A percentile compares a stretch with the other conserved stretches of the same genome.
phyloP scores from a whole-genome alignment of 352 stramenopile species.

The Phytophthora sp. region DNA sequence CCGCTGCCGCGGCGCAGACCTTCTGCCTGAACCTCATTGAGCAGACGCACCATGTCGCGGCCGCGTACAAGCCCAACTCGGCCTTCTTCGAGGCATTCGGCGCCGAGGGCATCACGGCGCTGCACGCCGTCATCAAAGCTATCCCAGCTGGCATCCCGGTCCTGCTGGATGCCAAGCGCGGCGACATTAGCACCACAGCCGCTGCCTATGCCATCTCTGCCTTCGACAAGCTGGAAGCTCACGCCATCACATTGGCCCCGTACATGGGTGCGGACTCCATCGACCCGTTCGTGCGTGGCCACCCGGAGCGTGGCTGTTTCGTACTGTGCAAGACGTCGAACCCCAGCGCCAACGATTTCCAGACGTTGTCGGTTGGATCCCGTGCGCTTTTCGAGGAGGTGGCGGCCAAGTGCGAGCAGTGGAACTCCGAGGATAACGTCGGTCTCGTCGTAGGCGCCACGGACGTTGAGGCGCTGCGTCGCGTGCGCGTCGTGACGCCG shows the following conservation, averaged over 20 bases:
- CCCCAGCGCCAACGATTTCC: constrained; percentile 95
- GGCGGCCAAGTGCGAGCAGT: constrained; percentile 89
- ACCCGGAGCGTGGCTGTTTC: constrained; percentile 93
- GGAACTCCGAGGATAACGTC: constrained; percentile 91
- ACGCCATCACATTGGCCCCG: constrained; percentile 97
- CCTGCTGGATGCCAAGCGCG: constrained; percentile 98
- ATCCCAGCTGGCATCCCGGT: constrained; percentile 94
- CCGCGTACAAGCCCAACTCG: constrained; percentile 99
- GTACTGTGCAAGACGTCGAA: constrained; percentile 99
- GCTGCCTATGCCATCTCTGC: constrained; percentile 95
- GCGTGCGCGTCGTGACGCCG: constrained; percentile 84
- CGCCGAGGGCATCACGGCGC: constrained; percentile 85
- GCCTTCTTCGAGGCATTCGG: constrained; percentile 98
- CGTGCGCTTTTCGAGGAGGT: constrained; percentile 91
- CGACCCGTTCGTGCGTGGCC: constrained; percentile 93
- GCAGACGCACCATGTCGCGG: constrained; percentile 92
- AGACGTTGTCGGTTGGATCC: constrained; percentile 78
- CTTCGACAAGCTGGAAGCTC: constrained; percentile 93
- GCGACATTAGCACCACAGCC: constrained; percentile 98
- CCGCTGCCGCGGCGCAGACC: constrained; percentile 89
- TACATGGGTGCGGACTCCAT: constrained; percentile 99
- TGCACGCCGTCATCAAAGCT: constrained; percentile 91
- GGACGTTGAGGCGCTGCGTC: constrained; percentile 91
- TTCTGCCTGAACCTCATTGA: constrained; percentile 97
- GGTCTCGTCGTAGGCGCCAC: constrained; percentile 98